A percentile compares a stretch with the other conserved stretches of the same genome.
Conservation (phyloP, 2,329 filamentous ascomycete genomes). For the Cordyceps javanica region DNA sequence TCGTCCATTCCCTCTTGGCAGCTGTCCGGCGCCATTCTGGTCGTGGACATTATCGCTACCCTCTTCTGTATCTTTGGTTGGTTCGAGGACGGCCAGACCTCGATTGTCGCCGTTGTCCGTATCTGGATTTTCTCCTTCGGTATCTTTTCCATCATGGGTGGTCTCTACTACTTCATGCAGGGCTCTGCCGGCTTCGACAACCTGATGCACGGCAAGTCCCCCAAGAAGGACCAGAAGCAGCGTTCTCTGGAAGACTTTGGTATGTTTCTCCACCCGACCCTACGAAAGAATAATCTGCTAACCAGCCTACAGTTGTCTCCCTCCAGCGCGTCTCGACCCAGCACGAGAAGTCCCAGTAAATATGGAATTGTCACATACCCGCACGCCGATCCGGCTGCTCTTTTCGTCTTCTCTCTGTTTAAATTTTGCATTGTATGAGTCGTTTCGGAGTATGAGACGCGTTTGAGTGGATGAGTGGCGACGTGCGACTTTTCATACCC, state of each 20-base stretch:
- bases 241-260: conserved; percentile 83
- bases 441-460: conserved; percentile 28
- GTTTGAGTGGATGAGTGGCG: conserved; percentile 27
- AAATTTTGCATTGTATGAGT: conserved; percentile 35
- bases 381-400: conserved; percentile 26
- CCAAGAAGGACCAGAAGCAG: conserved; percentile 77
- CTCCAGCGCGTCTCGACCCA: conserved; percentile 86
- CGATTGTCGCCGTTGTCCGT: conserved; percentile 78
- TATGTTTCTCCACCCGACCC: conserved; percentile 40
- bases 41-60: conserved; percentile 79
- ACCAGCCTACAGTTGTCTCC: conserved; percentile 64
- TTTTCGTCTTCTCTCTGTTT: conserved; percentile 34
- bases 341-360: conserved; percentile 79
- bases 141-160: conserved; percentile 77
- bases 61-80: conserved; percentile 82
- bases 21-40: conserved; percentile 66
- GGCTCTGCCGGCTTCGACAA: conserved; percentile 80
- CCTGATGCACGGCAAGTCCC: conserved; percentile 85
- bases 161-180: conserved; percentile 69
- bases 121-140: conserved; percentile 90
- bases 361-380: conserved; percentile 32
- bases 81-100: conserved; percentile 63
- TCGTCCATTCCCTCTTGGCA: conserved; percentile 85
- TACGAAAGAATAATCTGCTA: conserved; percentile 32
- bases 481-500: conserved; percentile 30